phyloP scores from a whole-genome alignment of 345 rosid species.

The Geranium rotundifolium region DNA sequence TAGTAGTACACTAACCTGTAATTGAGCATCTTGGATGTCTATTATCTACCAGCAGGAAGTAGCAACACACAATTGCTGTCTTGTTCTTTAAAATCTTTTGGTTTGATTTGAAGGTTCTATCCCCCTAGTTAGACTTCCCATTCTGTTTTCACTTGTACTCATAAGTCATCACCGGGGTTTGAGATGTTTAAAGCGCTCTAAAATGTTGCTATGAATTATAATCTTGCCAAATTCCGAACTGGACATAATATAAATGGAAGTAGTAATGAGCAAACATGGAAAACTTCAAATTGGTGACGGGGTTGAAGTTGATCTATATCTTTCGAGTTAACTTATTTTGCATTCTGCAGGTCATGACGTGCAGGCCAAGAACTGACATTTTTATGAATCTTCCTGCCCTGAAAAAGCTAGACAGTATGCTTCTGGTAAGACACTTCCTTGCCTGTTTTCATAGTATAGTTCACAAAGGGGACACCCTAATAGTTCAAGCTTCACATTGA shows the following conservation, averaged over 20 bases:
- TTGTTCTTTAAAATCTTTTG: neutral
- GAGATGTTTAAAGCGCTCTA: no score
- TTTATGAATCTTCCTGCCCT: conserved; percentile 86
- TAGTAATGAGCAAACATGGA: neutral
- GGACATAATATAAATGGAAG: no score
- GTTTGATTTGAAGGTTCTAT: neutral
- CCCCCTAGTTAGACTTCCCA: no score
- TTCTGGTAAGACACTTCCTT: conserved; percentile 49
- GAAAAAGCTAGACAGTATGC: conserved; percentile 81
- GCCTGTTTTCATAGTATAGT: conserved; percentile 4
- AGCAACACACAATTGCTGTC: no score
- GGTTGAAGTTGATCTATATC: neutral
- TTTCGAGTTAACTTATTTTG: neutral
- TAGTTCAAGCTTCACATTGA: neutral
- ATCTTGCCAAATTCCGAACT: no score
- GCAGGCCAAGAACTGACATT: conserved; percentile 80
- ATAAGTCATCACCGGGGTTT: no score
- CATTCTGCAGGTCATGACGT: conserved; percentile 70
- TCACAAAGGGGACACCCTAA: neutral
- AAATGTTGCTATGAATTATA: no score
- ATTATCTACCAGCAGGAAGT: no score
- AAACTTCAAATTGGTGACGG: neutral
- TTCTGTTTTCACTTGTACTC: no score
- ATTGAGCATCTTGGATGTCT: no score
- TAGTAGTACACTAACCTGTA: no score